Conservation (phyloP, 1,139 yeast genomes). For the Candida tropicalis region DNA sequence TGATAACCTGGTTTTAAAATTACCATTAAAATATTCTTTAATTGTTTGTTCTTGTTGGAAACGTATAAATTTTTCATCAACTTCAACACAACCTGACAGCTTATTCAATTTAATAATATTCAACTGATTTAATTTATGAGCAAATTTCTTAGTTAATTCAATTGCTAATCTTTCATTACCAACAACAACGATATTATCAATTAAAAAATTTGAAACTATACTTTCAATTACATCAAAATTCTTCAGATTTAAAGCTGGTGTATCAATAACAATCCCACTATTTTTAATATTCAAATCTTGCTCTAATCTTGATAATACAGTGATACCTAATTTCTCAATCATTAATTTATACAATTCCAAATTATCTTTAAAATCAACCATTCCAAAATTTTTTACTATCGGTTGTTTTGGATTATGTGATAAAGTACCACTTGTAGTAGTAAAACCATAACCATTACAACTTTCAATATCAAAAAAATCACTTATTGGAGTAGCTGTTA, state of each 20-base stretch:
- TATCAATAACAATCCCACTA: conserved; percentile 76
- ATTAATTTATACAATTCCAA: conserved; percentile 59
- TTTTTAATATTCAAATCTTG: conserved; percentile 55
- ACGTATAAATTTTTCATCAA: conserved; percentile 70
- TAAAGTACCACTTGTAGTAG: conserved; percentile 87
- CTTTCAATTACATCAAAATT: conserved; percentile 59
- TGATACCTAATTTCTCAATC: conserved; percentile 59
- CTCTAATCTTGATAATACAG: conserved; percentile 57
- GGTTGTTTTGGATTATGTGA: conserved; percentile 87
- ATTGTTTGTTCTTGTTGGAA: conserved; percentile 75
- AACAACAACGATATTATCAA: conserved; percentile 57
- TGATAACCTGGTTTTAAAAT: conserved; percentile 63
- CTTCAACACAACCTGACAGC: conserved; percentile 74
- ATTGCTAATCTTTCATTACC: conserved; percentile 68
- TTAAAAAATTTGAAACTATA: conserved; percentile 63
- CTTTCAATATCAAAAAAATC: conserved; percentile 81
- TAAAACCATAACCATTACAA: conserved; percentile 74
- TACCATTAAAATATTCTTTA: conserved; percentile 89
- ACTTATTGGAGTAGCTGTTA: conserved; percentile 83
- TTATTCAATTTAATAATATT: conserved; percentile 63
- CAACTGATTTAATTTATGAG: conserved; percentile 39
- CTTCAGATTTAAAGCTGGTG: conserved; percentile 63
- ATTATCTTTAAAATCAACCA: conserved; percentile 62
- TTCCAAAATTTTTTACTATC: conserved; percentile 77
- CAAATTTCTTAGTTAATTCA: conserved; percentile 61